Conservation (phyloP, 495 filamentous ascomycete species). For the Podospora tetraspora region DNA sequence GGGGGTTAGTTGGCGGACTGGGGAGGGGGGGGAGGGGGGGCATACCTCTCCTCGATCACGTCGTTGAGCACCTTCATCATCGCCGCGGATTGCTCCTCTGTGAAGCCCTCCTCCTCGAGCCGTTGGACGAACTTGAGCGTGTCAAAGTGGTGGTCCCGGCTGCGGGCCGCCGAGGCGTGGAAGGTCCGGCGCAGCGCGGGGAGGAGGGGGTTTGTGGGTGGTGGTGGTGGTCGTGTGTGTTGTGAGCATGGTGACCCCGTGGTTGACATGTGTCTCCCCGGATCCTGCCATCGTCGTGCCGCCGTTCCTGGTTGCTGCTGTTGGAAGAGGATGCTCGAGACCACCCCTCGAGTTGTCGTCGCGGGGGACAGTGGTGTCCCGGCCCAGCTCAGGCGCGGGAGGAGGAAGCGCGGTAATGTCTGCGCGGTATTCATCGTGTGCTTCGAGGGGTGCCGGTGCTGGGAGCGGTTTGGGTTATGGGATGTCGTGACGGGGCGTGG, state of each 20-base stretch:
- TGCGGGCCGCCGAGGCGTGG: constrained; percentile 56
- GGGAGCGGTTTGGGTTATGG: neutral
- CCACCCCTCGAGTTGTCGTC: constrained; percentile 9
- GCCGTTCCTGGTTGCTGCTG: constrained; percentile 5
- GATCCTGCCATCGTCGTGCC: constrained; percentile 7
- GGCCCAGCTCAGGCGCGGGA: constrained; percentile 51
- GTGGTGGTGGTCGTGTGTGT: neutral
- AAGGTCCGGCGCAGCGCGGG: constrained; percentile 49
- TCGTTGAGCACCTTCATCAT: constrained; percentile 98
- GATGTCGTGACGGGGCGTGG: neutral
- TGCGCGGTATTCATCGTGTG: constrained; percentile 28
- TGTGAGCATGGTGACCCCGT: neutral
- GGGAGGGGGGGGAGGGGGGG: neutral
- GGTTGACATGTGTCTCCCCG: constrained; percentile 3
- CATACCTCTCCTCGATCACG: constrained; percentile 87
- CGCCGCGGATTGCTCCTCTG: constrained; percentile 87
- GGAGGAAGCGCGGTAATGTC: constrained; percentile 47
- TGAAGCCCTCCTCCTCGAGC: constrained; percentile 86
- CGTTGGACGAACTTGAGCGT: constrained; percentile 95
- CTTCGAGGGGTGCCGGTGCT: neutral
- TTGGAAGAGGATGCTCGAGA: constrained; percentile 14
- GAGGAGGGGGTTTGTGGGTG: constrained; percentile 12
- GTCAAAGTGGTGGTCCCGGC: constrained; percentile 92
- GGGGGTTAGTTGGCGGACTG: neutral
- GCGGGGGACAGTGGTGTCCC: constrained; percentile 17